Evolutionary conservation across 2,329 filamentous ascomycete genomes (phyloP).

Genomic region (Neophaeococcomyces aloes): DNA sequence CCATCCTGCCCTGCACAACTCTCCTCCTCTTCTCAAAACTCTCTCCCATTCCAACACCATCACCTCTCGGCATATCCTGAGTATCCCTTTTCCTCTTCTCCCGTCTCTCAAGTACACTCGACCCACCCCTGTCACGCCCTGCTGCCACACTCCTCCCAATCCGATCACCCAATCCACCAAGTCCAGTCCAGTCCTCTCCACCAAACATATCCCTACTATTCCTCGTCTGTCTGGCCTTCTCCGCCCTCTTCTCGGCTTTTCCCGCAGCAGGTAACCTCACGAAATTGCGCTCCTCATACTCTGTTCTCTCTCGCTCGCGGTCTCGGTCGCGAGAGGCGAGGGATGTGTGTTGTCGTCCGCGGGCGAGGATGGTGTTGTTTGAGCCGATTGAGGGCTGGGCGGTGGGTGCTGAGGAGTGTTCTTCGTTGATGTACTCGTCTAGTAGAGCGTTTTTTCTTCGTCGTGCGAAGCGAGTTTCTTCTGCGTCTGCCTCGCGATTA

Average conservation of each 20-base stretch:
- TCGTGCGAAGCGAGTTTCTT: conserved; percentile 41
- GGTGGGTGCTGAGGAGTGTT: conserved; percentile 69
- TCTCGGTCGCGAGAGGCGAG: conserved; percentile 53
- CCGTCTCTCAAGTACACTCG: conserved; percentile 63
- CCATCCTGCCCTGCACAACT: conserved; percentile 34
- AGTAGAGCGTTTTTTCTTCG: conserved; percentile 69
- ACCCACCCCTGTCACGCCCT: conserved; percentile 43
- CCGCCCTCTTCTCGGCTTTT: conserved; percentile 72
- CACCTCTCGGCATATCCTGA: conserved; percentile 62
- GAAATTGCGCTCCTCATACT: conserved; percentile 91
- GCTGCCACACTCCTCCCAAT: conserved; percentile 68
- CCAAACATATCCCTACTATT: conserved; percentile 55
- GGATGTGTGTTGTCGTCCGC: conserved; percentile 70
- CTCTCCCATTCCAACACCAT: conserved; percentile 57
- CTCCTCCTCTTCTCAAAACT: conserved; percentile 58
- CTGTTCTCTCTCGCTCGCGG: conserved; percentile 64
- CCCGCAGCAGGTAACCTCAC: conserved; percentile 72
- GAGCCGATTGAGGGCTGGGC: conserved; percentile 87
- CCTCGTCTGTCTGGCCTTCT: conserved; percentile 37
- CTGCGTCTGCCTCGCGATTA: conserved; percentile 46
- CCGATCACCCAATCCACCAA: conserved; percentile 75
- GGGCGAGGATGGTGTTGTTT: conserved; percentile 56
- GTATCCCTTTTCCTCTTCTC: conserved; percentile 58
- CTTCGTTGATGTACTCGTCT: conserved; percentile 81
- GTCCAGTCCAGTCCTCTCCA: conserved; percentile 82